These are phyloP conservation scores for Pythium sp. DNA, from an alignment of 352 stramenopile genomes.

Conservation along the genomic window DNA sequence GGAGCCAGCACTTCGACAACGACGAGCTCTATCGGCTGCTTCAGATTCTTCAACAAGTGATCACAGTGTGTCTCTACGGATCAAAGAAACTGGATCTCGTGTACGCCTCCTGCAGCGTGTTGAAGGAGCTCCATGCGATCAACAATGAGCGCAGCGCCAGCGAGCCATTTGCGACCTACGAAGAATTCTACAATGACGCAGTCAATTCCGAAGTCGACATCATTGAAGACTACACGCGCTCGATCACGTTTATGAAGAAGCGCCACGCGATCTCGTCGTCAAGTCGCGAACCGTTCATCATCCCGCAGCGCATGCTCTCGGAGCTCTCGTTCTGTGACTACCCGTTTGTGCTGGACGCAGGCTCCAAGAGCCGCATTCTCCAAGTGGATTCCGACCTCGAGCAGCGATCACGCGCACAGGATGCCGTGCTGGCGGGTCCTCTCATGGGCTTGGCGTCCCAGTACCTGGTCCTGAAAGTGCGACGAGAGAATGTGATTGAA, in stretches of 20 bases:
- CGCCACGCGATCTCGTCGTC: constrained; percentile 22
- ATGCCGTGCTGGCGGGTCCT: constrained; percentile 43
- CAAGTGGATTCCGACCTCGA: constrained; percentile 79
- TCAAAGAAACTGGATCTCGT: constrained; percentile 73
- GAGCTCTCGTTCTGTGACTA: constrained; percentile 85
- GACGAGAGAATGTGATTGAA: constrained; percentile 73
- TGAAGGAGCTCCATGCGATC: constrained; percentile 67
- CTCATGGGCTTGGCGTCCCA: constrained; percentile 36
- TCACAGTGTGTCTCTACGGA: constrained; percentile 74
- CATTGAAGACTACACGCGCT: constrained; percentile 71
- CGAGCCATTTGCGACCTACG: constrained; percentile 53
- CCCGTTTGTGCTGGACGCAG: constrained; percentile 73
- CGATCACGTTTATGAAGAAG: constrained; percentile 73
- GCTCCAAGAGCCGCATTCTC: constrained; percentile 73
- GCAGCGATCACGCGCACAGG: constrained; percentile 53
- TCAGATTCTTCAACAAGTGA: constrained; percentile 71
- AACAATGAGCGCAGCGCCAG: constrained; percentile 38
- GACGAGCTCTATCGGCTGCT: constrained; percentile 67
- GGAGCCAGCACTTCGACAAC: constrained; percentile 44
- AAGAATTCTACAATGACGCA: constrained; percentile 83
- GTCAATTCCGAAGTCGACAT: constrained; percentile 84
- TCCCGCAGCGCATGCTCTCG: constrained; percentile 58
- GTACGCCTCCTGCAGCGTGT: constrained; percentile 62
- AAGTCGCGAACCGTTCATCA: constrained; percentile 19
- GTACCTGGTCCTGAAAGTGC: constrained; percentile 65